Evolutionary conservation across 768 basidiomycete species (phyloP), one percentile per base, ranked within the genome.

Genomic region (Cystofilobasidium bisporidii): DNA sequence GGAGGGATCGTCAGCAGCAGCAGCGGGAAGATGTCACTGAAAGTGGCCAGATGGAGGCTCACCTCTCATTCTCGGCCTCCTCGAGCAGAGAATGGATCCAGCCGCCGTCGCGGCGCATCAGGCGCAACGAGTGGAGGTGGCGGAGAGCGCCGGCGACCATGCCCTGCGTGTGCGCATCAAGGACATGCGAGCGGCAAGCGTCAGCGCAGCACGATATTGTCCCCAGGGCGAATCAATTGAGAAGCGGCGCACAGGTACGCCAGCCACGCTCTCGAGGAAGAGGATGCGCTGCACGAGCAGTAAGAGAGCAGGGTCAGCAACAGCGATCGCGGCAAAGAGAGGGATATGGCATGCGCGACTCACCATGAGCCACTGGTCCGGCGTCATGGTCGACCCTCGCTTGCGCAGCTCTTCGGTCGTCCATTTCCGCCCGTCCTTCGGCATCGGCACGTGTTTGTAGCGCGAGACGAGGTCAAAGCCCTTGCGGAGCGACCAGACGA

Each of bases 61-160:
- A 94, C 40, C 94, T 81, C 79, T 98, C 59, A 38, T 61, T 61
- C 36, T 61, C 59, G 14, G 59, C 59, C 28, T 61, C 93, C 75
- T 91, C 87, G n/a, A 96, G 79, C 56, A 90, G 83, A 11, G 91
- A 93, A 75, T 92, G 90, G 71, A 96, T 94, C 91, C 91, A 91
- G 48, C 83, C 81, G 30, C 80, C 80, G 72, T 84, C 82, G 67
- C 82, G 81, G 71, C 79, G 77, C 80, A 83, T 89, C 43, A 92
- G 79, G 45, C 94, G 85, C 47, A 99, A 81, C 76, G 90, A 92
- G 53, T 83, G 83, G 43, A 99, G 81, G 79, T 99, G 94, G 26
- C 94, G 83, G 38, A 92, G 62, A 33, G 75, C 74, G 3, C 75
- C 78, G 18, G 73, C 78, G 5, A 77, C 70, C 68, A 71, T 71